Base-by-base conservation (phyloP, 2,329 filamentous ascomycete species). In the Colletotrichum melonis region DNA sequence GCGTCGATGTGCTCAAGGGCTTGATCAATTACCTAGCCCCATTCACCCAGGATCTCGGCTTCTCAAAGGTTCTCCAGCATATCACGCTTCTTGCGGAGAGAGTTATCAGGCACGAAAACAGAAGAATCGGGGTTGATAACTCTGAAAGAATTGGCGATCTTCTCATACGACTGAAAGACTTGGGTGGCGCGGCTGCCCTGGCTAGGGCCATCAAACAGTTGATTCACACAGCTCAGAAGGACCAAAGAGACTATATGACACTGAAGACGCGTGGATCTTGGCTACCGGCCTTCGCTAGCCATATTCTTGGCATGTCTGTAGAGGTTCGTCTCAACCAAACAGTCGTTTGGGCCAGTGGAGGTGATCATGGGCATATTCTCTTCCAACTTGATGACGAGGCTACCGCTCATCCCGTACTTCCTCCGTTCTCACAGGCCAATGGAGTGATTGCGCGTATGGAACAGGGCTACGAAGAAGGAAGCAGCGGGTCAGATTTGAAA, bases 241-340 rank as follows among this genome's bases (percentile, higher is more conserved):
- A 14, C 1, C n/a, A 64, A 16, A 22, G 12, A 4, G 30, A 64
- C 12, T 69, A 58, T 6, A 69, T 69, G 66, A 16, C 56, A 1
- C 32, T 63, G 5, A 32, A 46, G 4, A 30, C 26, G 14, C 22
- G 32, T 1, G 49, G 49, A 1, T 49, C 52, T 2, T 64, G 59
- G 59, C 52, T 63, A 3, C 52, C 59, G 3, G 59, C 67, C 1
- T 69, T 64, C n/a, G 54, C 59, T 0, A 49, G n/a, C 7, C 52
- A 58, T 24, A 11, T 64, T 5, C 38, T 69, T 16, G 67, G 59
- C 12, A 69, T 69, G 49, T 64, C 59, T 1, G 52, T 69, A 5
- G 8, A 69, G 5, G 5, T 69, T 4, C n/a, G 19, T 4, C 8
- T 16, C n/a, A 8, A n/a, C 1, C 6, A 52, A 4, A 24, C 35